Conservation (phyloP, 345 rosid species). For the Citrus maxima region DNA sequence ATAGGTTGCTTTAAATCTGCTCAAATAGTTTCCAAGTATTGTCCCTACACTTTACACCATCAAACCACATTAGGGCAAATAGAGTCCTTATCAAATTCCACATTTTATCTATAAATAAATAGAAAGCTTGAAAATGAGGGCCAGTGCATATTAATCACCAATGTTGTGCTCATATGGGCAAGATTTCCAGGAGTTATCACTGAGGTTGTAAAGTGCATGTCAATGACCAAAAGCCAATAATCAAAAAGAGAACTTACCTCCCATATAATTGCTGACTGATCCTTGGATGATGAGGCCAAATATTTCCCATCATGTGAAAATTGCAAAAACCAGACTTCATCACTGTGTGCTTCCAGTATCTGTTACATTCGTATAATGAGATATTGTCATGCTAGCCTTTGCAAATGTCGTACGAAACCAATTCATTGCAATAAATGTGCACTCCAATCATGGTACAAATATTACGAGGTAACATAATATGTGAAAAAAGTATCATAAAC, state of each 20-base stretch:
- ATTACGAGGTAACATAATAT: background rate
- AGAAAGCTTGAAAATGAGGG: background rate
- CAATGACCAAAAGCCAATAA: background rate
- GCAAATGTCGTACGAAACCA: background rate
- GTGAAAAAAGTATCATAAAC: background rate
- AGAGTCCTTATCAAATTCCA: background rate
- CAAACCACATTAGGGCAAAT: background rate
- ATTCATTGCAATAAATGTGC: background rate
- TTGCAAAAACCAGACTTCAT: constrained; percentile 79
- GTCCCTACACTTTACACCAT: background rate
- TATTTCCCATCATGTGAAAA: constrained; percentile 69
- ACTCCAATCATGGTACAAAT: background rate
- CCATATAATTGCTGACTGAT: constrained; percentile 60
- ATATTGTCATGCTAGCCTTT: background rate
- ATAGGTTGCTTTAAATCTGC: background rate
- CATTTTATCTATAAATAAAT: background rate
- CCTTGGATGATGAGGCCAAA: constrained; percentile 69
- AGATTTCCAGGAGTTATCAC: background rate
- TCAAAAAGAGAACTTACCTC: constrained; percentile 39
- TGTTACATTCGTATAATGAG: constrained; percentile 35
- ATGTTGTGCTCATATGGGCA: background rate
- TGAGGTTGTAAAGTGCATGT: background rate
- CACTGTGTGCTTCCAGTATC: constrained; percentile 59
- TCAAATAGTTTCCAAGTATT: background rate
- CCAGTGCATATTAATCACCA: background rate